These are phyloP conservation scores for Thermothielavioides terrestris DNA, from an alignment of 495 filamentous ascomycete genomes.

Conservation along the genomic window DNA sequence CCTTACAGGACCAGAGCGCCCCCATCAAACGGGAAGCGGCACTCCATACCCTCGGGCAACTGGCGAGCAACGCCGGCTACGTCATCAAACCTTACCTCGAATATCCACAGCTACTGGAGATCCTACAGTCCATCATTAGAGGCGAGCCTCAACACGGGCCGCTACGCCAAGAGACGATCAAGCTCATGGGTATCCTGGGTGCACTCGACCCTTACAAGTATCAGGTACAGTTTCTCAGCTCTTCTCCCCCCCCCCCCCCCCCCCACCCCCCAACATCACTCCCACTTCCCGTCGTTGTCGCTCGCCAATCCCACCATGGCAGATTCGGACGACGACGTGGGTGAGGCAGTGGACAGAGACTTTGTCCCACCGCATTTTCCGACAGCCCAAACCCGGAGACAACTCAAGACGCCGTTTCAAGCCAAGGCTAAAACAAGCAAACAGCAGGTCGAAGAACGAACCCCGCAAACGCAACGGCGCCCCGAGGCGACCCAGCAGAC, in stretches of 20 bases:
- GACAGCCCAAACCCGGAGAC: background rate
- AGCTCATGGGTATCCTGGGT: slow-evolving; percentile 90
- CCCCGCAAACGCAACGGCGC: slow-evolving; percentile 52
- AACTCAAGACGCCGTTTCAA: slow-evolving; percentile 42
- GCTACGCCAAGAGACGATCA: slow-evolving; percentile 87
- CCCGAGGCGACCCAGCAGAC: slow-evolving; percentile 60
- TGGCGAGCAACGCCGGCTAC: slow-evolving; percentile 92
- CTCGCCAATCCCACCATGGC: slow-evolving; percentile 5
- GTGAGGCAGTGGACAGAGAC: background rate
- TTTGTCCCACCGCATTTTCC: background rate
- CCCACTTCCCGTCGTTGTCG: slow-evolving; percentile 6
- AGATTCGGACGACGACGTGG: slow-evolving; percentile 11
- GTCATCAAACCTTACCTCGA: slow-evolving; percentile 95
- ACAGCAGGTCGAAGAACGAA: slow-evolving; percentile 51
- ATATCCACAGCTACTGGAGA: slow-evolving; percentile 83
- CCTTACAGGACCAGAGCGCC: slow-evolving; percentile 86
- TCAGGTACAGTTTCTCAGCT: slow-evolving; percentile 45
- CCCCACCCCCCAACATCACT: background rate
- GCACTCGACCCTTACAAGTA: slow-evolving; percentile 95
- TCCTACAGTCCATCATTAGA: slow-evolving; percentile 88
- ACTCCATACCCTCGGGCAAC: slow-evolving; percentile 78
- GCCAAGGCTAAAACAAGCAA: slow-evolving; percentile 26
- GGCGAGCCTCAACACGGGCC: slow-evolving; percentile 71
- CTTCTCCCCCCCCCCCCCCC: slow-evolving; percentile 3
- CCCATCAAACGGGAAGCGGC: slow-evolving; percentile 83